Base-by-base conservation (phyloP, 2,329 filamentous ascomycete genomes). In the Cercospora sesami region DNA sequence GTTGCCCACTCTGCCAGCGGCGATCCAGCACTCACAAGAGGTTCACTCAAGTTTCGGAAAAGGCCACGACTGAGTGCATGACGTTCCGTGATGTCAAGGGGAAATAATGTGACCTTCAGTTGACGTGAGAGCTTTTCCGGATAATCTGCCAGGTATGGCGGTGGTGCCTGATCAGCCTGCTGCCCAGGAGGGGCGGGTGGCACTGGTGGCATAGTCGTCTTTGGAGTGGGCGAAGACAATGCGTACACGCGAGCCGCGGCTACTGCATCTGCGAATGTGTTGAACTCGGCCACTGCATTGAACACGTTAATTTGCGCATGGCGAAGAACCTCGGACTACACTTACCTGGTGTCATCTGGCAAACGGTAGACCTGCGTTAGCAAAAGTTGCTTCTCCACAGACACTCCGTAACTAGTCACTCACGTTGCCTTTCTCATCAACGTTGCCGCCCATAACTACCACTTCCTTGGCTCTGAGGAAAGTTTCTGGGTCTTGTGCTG, bases 381-480 rank as follows among this genome's bases (percentile, higher is more conserved):
- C 26, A n/a, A 26, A 14, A 2, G n/a, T 33, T 21, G 14, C 55
- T 21, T 0, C 6, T 2, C n/a, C 28, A 4, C 31, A 3, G 2
- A 59, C n/a, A 10, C 18, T 12, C 1, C 9, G 65, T 66, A 55
- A 9, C 26, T 66, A 45, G 57, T 53, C 58, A 72, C 74, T 66
- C 79, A 85, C 83, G 79, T 99, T 99, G 73, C 95, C 95, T 61
- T 89, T 86, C 55, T 89, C 82, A 68, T 91, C 85, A 64, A 99
- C 86, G 26, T 92, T 90, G 68, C 95, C 95, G 68, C 94, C 95
- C 95, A 99, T 99, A 58, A 97, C 91, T 4, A 97, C 90, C 3
- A 99, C 86, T 80, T 98, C 93, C 79, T 96, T 96, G 60, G 89
- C 92, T 53, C 89, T 88, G 65, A 99, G 84, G 79, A 99, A 97